Conservation (phyloP, 2,329 filamentous ascomycete genomes). For the Cladophialophora carrionii region DNA sequence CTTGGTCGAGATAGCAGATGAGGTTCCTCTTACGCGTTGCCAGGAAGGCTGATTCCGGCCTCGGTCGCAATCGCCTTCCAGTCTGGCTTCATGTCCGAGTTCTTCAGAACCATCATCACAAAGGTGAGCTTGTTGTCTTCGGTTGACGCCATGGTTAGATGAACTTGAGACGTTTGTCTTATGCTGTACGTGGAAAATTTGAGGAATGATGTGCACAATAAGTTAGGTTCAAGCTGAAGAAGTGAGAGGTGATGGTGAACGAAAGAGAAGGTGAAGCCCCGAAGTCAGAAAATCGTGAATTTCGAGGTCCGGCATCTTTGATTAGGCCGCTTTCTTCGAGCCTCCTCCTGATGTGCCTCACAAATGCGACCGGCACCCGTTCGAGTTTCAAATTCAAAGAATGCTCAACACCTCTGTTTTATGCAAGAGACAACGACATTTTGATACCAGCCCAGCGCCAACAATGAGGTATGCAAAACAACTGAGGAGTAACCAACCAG, state of each 20-base stretch:
- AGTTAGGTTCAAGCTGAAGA: not conserved
- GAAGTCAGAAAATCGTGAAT: not conserved
- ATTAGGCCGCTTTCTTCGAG: not conserved
- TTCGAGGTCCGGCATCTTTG: not conserved
- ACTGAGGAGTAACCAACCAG: not conserved
- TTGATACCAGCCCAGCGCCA: not conserved
- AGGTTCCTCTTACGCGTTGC: conserved; percentile 1
- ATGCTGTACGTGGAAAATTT: not conserved
- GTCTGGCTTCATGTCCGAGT: not conserved
- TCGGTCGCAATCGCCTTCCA: not conserved
- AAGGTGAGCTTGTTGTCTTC: conserved; percentile 1
- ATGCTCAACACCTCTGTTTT: not conserved
- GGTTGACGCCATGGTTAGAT: not conserved
- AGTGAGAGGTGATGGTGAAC: too few species aligned
- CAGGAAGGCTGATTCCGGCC: not conserved
- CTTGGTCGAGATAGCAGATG: not conserved
- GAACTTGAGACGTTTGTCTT: not conserved
- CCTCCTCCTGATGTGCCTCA: not conserved
- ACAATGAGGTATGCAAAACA: not conserved
- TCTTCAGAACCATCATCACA: not conserved
- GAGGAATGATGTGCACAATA: not conserved
- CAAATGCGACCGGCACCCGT: not conserved
- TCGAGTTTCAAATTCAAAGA: not conserved
- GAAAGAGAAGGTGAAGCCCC: not conserved
- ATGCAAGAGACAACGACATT: conserved; percentile 1